phyloP scores from a whole-genome alignment of 116 monocot genomes.

The Posidonia oceanica region DNA sequence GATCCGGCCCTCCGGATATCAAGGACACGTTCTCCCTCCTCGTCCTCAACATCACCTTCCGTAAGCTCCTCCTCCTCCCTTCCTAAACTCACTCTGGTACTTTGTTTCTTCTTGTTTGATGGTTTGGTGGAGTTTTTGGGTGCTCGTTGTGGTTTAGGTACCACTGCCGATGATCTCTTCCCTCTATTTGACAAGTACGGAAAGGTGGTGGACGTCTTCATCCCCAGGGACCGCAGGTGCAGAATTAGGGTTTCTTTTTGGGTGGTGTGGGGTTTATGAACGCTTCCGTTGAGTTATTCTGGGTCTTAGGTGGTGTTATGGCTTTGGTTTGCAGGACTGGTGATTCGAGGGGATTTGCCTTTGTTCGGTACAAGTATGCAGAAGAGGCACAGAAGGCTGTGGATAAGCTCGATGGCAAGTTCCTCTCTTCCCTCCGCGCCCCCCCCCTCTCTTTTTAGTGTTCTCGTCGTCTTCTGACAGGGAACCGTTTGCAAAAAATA shows the following conservation, averaged over 20 bases:
- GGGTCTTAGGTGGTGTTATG: neutral
- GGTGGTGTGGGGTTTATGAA: too few species aligned
- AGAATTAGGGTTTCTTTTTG: neutral
- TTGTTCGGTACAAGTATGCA: conserved; percentile 88
- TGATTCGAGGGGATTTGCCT: conserved; percentile 91
- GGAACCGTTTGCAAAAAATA: too few species aligned
- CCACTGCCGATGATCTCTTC: conserved; percentile 78
- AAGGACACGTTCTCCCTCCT: conserved; percentile 87
- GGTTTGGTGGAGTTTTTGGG: neutral
- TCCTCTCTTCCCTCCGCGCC: too few species aligned
- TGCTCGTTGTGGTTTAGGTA: conserved; percentile 34
- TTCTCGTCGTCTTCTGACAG: neutral
- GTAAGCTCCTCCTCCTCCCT: conserved; percentile 14
- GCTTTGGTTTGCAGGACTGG: conserved; percentile 45
- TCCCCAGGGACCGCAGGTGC: conserved; percentile 86
- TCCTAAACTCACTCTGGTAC: neutral
- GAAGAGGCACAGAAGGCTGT: conserved; percentile 97
- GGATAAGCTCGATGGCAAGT: conserved; percentile 71
- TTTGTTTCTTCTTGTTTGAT: neutral
- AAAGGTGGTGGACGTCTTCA: conserved; percentile 90
- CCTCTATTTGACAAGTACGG: conserved; percentile 94
- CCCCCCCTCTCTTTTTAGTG: neutral
- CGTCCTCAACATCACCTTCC: conserved; percentile 92
- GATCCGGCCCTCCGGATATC: conserved; percentile 90
- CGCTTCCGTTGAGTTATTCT: neutral